phyloP scores from a whole-genome alignment of 306 rosid species.

The Trifolium repens region DNA sequence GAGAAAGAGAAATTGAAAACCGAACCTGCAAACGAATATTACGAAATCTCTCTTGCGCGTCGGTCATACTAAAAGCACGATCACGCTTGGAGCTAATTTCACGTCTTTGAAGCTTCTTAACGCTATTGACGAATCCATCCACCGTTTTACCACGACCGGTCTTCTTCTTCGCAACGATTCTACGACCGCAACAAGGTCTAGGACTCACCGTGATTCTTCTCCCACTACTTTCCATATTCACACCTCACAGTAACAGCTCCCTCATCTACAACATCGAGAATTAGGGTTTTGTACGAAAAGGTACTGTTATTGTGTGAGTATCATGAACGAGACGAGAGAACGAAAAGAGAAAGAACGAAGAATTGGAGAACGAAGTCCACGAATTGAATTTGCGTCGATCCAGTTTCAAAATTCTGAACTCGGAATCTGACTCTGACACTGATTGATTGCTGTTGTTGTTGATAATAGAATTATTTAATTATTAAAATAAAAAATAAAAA shows the following conservation, averaged over 20 bases:
- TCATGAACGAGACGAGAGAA: background rate
- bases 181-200: slow-evolving; percentile 60
- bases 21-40: slow-evolving; percentile 64
- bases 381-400: slow-evolving; percentile 38
- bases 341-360: background rate
- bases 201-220: slow-evolving; percentile 69
- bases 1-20: background rate
- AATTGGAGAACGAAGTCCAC: background rate
- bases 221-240: slow-evolving; percentile 58
- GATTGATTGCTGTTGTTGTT: background rate
- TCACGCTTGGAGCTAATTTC: slow-evolving; percentile 70
- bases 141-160: slow-evolving; percentile 51
- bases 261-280: background rate
- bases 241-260: slow-evolving; percentile 16
- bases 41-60: slow-evolving; percentile 66
- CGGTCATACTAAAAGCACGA: slow-evolving; percentile 66
- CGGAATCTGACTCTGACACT: slow-evolving; percentile 23
- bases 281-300: slow-evolving; percentile 38
- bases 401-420: slow-evolving; percentile 38
- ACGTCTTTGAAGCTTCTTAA: slow-evolving; percentile 68
- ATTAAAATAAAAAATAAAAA: background rate
- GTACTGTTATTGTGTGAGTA: background rate
- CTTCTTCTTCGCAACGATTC: slow-evolving; percentile 60
- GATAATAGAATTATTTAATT: background rate
- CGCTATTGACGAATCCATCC: slow-evolving; percentile 67